phyloP scores from a whole-genome alignment of 176 grass and related monocot genomes.

The Calamus simplicifolius region DNA sequence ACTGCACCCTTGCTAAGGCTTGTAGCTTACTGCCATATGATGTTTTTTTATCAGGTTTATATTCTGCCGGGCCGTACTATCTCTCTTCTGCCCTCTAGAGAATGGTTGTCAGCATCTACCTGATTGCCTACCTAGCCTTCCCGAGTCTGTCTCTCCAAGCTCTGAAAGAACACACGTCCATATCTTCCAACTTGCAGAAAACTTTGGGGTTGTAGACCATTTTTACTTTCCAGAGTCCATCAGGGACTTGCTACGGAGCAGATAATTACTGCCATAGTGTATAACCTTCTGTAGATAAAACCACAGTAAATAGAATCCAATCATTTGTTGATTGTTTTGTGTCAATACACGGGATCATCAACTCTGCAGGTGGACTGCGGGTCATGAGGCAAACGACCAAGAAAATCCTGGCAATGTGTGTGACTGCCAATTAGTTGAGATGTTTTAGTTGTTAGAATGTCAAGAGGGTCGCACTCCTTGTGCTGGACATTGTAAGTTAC shows the following conservation, averaged over 20 bases:
- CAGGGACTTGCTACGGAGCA: slow-evolving; percentile 23
- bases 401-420: slow-evolving; percentile 1
- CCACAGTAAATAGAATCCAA: slow-evolving; percentile 76
- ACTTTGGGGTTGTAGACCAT: slow-evolving; percentile 48
- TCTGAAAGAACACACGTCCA: slow-evolving; percentile 45
- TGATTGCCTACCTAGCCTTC: slow-evolving; percentile 69
- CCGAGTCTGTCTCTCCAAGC: slow-evolving; percentile 56
- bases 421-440: background rate
- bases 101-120: slow-evolving; percentile 44
- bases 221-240: slow-evolving; percentile 51
- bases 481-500: too few species aligned
- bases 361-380: slow-evolving; percentile 10
- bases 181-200: slow-evolving; percentile 64
- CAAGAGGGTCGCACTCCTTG: too few species aligned
- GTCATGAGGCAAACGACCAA: background rate
- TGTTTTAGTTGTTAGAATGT: too few species aligned
- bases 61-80: slow-evolving; percentile 83
- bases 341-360: slow-evolving; percentile 33
- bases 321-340: slow-evolving; percentile 78
- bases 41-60: slow-evolving; percentile 66
- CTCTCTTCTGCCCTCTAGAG: slow-evolving; percentile 36
- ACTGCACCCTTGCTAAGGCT: too few species aligned
- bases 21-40: too few species aligned
- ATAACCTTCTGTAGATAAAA: slow-evolving; percentile 81
- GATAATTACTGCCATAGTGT: slow-evolving; percentile 34